phyloP scores from a whole-genome alignment of 495 filamentous ascomycete genomes.

The Bacidia gigantensis region DNA sequence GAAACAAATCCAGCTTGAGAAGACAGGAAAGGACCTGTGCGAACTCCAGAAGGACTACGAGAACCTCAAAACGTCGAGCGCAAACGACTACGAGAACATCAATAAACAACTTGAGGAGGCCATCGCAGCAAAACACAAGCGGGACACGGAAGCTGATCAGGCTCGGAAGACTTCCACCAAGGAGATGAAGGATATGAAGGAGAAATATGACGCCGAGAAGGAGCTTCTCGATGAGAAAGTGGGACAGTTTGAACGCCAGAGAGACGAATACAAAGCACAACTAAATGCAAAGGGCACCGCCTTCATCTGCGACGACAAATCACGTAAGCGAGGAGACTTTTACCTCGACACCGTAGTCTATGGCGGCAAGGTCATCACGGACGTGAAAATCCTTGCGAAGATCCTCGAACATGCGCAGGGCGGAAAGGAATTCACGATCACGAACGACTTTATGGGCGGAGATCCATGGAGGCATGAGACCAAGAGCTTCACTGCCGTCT shows the following conservation, averaged over 20 bases:
- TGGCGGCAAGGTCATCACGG: constrained; percentile 2
- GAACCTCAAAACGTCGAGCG: neutral
- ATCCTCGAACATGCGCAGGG: neutral
- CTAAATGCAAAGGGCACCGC: neutral
- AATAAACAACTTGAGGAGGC: neutral
- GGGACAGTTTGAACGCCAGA: neutral
- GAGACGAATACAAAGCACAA: neutral
- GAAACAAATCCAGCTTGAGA: neutral
- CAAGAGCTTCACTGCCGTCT: constrained; percentile 3
- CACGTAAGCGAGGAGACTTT: neutral
- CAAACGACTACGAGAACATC: neutral
- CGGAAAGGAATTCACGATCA: neutral
- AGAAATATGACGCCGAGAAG: neutral
- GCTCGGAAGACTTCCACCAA: neutral
- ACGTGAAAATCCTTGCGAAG: neutral
- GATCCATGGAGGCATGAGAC: neutral
- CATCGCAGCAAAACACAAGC: neutral
- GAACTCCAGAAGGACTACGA: neutral
- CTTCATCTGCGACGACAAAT: neutral
- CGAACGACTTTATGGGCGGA: constrained; percentile 1
- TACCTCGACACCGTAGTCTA: constrained; percentile 2
- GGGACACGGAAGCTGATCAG: neutral
- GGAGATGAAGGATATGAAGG: neutral
- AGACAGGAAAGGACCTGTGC: neutral
- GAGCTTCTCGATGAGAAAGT: neutral